Evolutionary conservation across 768 basidiomycete species (phyloP).

Genomic region (Tulasnella sp.): DNA sequence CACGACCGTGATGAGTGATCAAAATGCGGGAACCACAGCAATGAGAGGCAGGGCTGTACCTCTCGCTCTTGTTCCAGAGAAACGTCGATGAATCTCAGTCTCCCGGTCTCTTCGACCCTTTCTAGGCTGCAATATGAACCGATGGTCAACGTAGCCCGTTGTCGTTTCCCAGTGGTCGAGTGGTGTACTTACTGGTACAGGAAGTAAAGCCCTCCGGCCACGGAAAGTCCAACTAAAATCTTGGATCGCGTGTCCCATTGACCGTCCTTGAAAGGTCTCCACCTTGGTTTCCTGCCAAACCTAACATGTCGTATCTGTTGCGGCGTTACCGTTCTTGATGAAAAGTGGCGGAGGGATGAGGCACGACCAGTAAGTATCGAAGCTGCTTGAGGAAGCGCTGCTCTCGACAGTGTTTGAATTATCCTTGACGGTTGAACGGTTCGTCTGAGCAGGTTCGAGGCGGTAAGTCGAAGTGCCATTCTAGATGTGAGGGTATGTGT

Average conservation of each 20-base stretch:
- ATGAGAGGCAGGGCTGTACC: constrained; percentile 36
- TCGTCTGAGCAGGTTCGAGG: not conserved
- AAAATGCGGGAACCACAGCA: not conserved
- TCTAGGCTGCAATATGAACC: constrained; percentile 58
- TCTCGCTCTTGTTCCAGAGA: constrained; percentile 53
- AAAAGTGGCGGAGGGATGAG: not conserved
- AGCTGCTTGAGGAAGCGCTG: not conserved
- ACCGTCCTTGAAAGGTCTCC: constrained; percentile 6
- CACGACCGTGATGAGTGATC: not conserved
- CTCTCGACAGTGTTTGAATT: not conserved
- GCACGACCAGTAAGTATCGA: not conserved
- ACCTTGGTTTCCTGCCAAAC: not conserved
- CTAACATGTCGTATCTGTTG: not conserved
- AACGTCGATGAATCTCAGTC: constrained; percentile 85
- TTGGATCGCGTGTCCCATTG: constrained; percentile 20
- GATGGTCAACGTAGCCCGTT: not conserved
- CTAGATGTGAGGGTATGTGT: not conserved
- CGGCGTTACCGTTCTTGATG: not conserved
- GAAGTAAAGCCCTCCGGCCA: constrained; percentile 19
- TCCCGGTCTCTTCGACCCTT: constrained; percentile 76
- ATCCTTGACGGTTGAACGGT: not conserved
- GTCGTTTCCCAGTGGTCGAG: not conserved
- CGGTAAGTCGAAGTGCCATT: not conserved
- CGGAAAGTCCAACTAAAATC: not conserved
- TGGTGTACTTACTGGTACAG: constrained; percentile 14